Percentiles rank a stretch among this genome's conserved stretches.
Conservation (phyloP, 768 basidiomycete species). For the Pholiota molesta region DNA sequence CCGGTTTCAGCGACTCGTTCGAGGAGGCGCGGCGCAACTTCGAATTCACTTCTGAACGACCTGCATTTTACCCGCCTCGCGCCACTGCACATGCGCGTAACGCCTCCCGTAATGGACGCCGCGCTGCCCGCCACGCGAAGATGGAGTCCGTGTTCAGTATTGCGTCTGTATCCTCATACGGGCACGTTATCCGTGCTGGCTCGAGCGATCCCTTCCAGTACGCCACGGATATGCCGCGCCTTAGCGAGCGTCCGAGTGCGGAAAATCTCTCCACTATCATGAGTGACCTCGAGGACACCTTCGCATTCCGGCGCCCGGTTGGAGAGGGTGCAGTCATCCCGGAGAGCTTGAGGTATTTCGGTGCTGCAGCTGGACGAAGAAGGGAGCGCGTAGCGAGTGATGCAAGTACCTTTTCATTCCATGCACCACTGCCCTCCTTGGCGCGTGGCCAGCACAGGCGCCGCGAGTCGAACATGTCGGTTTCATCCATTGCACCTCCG, state of each 20-base stretch:
- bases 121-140: conserved; percentile 42
- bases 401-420: conserved; percentile 79
- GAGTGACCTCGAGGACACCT: conserved; percentile 75
- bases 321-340: not conserved
- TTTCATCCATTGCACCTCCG: conserved; percentile 61
- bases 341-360: not conserved
- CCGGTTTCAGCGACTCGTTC: conserved; percentile 68
- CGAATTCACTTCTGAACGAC: conserved; percentile 66
- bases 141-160: conserved; percentile 73
- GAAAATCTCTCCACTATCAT: conserved; percentile 18
- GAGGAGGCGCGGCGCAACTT: conserved; percentile 80
- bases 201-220: conserved; percentile 76
- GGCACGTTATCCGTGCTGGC: conserved; percentile 65
- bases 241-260: conserved; percentile 47
- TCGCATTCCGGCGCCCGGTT: conserved; percentile 48
- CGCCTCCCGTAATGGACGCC: conserved; percentile 20
- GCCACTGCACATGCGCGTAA: conserved; percentile 18
- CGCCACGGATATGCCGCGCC: conserved; percentile 51
- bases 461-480: conserved; percentile 64
- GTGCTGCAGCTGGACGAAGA: conserved; percentile 15
- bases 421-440: conserved; percentile 32
- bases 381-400: conserved; percentile 72
- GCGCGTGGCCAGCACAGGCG: conserved; percentile 53
- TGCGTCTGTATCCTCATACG: conserved; percentile 80
- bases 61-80: conserved; percentile 64